These are phyloP conservation scores for Penicillium sp. DNA, from an alignment of 2,329 filamentous ascomycete genomes.

Conservation along the genomic window DNA sequence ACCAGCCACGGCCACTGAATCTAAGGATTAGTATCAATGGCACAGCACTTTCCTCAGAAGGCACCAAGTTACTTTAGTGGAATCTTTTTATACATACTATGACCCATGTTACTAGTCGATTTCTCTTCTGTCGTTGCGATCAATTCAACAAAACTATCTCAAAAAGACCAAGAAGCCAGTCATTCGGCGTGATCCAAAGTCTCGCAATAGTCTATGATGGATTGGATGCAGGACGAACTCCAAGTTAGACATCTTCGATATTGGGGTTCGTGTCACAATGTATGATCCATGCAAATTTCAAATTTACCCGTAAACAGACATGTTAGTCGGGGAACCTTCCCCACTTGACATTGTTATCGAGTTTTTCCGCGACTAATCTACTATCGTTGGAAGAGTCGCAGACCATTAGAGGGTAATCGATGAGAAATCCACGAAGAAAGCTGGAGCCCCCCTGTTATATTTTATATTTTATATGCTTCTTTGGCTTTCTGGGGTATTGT, in stretches of 20 bases:
- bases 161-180: neutral
- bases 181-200: neutral
- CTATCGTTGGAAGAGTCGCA: neutral
- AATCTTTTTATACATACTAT: neutral
- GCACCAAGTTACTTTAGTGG: neutral
- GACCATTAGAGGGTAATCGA: neutral
- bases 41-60: neutral
- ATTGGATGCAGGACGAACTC: neutral
- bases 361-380: neutral
- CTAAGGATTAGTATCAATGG: slow-evolving; percentile 4
- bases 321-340: neutral
- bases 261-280: neutral
- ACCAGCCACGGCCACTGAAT: neutral
- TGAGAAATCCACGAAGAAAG: neutral
- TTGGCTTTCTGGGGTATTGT: neutral
- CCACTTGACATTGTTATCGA: neutral
- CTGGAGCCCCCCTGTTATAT: neutral
- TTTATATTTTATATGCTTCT: neutral
- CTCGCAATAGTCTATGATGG: neutral
- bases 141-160: neutral
- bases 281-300: neutral
- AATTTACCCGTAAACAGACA: neutral
- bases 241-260: neutral
- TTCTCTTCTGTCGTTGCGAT: neutral
- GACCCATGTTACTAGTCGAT: neutral